phyloP scores from a whole-genome alignment of 805 yeast species.

The Teunomyces lycoperdinae region DNA sequence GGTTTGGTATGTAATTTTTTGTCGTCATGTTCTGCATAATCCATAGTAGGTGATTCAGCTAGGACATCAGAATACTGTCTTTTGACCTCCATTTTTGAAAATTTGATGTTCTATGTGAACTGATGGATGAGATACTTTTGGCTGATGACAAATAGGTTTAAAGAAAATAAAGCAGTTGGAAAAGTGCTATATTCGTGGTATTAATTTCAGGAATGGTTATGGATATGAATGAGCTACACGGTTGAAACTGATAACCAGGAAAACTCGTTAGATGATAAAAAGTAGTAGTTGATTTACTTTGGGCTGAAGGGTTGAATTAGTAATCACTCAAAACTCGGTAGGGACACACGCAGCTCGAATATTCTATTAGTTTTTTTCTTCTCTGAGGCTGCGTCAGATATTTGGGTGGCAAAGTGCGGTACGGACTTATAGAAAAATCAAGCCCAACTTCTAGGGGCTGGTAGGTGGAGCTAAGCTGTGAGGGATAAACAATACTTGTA shows the following conservation, averaged over 20 bases:
- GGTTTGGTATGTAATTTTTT: slow-evolving; percentile 52
- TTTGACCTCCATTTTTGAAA: slow-evolving; percentile 14
- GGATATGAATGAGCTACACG: background rate
- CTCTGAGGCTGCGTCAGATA: background rate
- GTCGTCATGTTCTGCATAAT: slow-evolving; percentile 26
- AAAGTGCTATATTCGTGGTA: too few relatives aligned
- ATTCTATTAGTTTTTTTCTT: background rate
- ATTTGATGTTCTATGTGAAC: too few relatives aligned
- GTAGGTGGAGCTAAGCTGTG: background rate
- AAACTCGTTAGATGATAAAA: background rate
- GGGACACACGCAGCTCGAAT: background rate
- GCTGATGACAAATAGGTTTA: too few relatives aligned
- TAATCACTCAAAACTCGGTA: background rate
- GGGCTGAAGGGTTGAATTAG: background rate
- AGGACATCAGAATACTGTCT: slow-evolving; percentile 25
- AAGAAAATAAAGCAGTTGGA: too few relatives aligned
- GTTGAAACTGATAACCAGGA: background rate
- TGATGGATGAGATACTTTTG: too few relatives aligned
- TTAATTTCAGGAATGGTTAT: background rate
- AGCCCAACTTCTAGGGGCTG: background rate
- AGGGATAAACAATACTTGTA: background rate
- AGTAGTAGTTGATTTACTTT: background rate
- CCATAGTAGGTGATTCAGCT: background rate
- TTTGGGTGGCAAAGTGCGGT: slow-evolving; percentile 1
- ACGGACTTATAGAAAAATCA: background rate